Percentiles rank a stretch among this genome's conserved stretches.
phyloP scores from a whole-genome alignment of 2,329 filamentous ascomycete species.

The Aureobasidium musti region DNA sequence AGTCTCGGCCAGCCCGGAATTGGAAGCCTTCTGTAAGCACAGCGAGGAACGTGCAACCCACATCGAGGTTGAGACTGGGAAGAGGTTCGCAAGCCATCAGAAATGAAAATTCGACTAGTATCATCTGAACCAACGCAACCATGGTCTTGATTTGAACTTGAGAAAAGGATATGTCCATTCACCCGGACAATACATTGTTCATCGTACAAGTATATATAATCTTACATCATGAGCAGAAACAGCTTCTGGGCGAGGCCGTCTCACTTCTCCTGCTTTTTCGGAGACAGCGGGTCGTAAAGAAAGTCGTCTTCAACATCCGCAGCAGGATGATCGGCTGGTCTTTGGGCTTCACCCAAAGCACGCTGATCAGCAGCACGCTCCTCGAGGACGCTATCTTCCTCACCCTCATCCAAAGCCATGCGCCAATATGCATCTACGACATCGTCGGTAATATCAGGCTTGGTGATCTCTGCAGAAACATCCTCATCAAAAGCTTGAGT shows the following conservation, averaged over 20 bases:
- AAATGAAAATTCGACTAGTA: no score
- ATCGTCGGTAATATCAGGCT: neutral
- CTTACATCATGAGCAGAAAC: neutral
- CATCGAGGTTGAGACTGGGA: neutral
- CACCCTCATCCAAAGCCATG: constrained; percentile 1
- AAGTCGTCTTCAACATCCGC: neutral
- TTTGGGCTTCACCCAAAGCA: constrained; percentile 4
- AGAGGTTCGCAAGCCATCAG: no score
- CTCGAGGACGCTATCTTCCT: neutral
- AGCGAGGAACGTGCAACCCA: neutral
- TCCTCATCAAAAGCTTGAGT: neutral
- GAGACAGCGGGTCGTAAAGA: neutral
- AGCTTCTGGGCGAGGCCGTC: neutral
- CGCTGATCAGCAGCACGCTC: constrained; percentile 20
- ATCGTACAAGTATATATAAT: no score
- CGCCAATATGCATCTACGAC: constrained; percentile 6
- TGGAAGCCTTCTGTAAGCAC: neutral
- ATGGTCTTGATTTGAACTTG: no score
- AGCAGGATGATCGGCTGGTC: neutral
- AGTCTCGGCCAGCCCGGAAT: no score
- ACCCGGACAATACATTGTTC: neutral
- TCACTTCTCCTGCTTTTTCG: neutral
- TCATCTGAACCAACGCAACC: no score
- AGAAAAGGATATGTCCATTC: no score
- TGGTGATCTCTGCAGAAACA: neutral